These are phyloP conservation scores for Primulina huaijiensis DNA, from an alignment of 257 asterid genomes.

Conservation along the genomic window DNA sequence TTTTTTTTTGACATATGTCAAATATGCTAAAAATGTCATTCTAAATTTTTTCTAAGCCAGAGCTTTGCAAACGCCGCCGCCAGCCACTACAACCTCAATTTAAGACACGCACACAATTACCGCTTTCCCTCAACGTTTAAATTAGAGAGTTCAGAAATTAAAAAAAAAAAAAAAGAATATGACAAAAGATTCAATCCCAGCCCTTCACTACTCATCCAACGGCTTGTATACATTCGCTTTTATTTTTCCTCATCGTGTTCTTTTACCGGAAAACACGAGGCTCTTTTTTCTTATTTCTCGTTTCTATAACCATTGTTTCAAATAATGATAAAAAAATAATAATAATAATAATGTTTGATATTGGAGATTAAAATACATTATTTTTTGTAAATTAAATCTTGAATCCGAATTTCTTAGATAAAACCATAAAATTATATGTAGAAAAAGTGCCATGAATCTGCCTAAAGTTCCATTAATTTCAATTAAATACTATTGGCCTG, in stretches of 20 bases:
- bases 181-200: conserved; percentile 24
- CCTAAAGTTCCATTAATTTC: too few species aligned
- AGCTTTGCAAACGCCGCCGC: conserved; percentile 95
- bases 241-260: conserved; percentile 46
- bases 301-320: conserved; percentile 26
- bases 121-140: background rate
- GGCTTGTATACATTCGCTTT: accelerated
- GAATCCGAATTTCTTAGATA: too few species aligned
- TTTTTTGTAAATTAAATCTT: too few species aligned
- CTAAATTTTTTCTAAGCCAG: conserved; percentile 38
- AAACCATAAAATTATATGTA: too few species aligned
- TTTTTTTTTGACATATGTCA: background rate
- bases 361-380: too few species aligned
- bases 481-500: too few species aligned
- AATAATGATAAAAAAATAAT: too few species aligned
- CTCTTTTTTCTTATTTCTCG: conserved; percentile 34
- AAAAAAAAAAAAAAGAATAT: too few species aligned
- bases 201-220: conserved; percentile 46
- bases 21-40: background rate
- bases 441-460: too few species aligned
- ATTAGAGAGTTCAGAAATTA: too few species aligned
- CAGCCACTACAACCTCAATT: conserved; percentile 23
- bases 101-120: background rate
- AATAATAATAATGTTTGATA: too few species aligned
- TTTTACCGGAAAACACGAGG: conserved; percentile 79